Conservation (phyloP, 495 filamentous ascomycete species). For the Zalerion maritima region DNA sequence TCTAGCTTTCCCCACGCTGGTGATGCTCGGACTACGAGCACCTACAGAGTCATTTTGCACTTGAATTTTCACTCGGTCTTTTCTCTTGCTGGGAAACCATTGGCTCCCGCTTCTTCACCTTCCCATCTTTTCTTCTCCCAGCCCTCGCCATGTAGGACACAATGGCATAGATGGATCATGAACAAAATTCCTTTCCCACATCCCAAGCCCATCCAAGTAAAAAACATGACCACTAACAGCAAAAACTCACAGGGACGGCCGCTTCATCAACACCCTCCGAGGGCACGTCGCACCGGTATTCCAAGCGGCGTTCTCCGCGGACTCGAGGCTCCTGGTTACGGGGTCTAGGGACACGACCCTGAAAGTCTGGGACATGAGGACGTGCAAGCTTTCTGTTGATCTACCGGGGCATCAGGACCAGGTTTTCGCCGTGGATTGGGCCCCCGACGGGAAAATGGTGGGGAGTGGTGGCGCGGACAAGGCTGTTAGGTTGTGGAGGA, state of each 20-base stretch:
- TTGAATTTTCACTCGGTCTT: too few species aligned
- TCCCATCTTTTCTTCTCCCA: too few species aligned
- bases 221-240: constrained; percentile 9
- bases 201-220: constrained; percentile 9
- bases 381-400: constrained; percentile 68
- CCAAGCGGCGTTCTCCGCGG: constrained; percentile 78
- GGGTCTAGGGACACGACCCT: constrained; percentile 84
- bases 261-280: constrained; percentile 72
- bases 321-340: constrained; percentile 72
- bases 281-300: constrained; percentile 93
- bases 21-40: too few species aligned
- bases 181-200: neutral
- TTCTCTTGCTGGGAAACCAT: too few species aligned
- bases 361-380: constrained; percentile 85
- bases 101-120: too few species aligned
- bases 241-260: constrained; percentile 39
- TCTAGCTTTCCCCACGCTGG: too few species aligned
- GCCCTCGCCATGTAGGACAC: too few species aligned
- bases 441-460: constrained; percentile 69
- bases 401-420: constrained; percentile 90
- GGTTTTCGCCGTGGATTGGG: constrained; percentile 90
- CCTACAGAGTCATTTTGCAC: too few species aligned
- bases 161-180: too few species aligned
- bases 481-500: constrained; percentile 70
- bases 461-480: constrained; percentile 90